phyloP scores from a whole-genome alignment of 805 yeast genomes.

The Clavispora santaluciae region DNA sequence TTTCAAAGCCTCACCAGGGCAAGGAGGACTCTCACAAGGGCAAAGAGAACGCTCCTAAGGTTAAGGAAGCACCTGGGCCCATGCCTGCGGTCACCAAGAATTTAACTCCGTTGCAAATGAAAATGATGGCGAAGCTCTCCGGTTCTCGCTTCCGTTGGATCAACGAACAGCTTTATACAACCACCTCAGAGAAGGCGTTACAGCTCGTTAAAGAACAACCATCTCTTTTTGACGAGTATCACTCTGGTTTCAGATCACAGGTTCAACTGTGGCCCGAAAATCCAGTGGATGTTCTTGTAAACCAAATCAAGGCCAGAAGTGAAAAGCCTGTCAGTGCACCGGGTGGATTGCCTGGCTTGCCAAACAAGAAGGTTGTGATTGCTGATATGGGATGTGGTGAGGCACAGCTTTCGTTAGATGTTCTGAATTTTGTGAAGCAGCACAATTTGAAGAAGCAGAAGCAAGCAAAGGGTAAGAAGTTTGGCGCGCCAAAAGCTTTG shows the following conservation, averaged over 20 bases:
- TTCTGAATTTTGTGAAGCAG: constrained; percentile 44
- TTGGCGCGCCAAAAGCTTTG: constrained; percentile 30
- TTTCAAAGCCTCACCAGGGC: neutral
- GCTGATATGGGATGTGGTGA: constrained; percentile 99
- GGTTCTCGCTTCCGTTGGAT: constrained; percentile 98
- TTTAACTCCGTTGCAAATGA: constrained; percentile 84
- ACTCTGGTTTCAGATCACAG: constrained; percentile 90
- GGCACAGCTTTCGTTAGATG: constrained; percentile 75
- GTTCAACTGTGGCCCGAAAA: constrained; percentile 98
- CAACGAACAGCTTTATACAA: constrained; percentile 93
- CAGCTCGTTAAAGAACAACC: constrained; percentile 76
- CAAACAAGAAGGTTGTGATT: constrained; percentile 61
- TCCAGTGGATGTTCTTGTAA: constrained; percentile 88
- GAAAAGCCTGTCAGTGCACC: constrained; percentile 82
- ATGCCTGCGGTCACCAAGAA: constrained; percentile 28
- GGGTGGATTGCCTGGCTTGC: constrained; percentile 85
- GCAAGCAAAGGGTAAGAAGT: constrained; percentile 21
- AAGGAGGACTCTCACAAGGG: neutral
- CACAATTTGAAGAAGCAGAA: constrained; percentile 16
- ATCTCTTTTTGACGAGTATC: constrained; percentile 86
- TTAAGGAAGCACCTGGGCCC: constrained; percentile 12
- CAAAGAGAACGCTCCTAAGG: neutral
- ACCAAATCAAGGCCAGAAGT: constrained; percentile 57
- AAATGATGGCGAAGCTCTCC: constrained; percentile 90
- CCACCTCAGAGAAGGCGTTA: constrained; percentile 71